phyloP scores from a whole-genome alignment of 2,329 filamentous ascomycete species.

The Tympanopsis confertula region DNA sequence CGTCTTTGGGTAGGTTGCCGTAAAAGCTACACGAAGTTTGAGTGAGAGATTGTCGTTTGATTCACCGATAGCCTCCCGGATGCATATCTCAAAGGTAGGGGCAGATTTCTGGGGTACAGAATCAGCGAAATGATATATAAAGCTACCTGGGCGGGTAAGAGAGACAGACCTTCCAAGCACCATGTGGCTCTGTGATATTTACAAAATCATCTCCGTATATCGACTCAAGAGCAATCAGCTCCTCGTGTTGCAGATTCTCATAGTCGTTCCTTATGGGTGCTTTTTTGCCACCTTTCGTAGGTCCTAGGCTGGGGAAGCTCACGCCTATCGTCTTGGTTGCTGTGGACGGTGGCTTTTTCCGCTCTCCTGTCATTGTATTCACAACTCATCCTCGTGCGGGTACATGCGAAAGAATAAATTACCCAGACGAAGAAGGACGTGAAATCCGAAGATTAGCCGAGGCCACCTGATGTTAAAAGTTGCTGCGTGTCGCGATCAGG shows the following conservation, averaged over 20 bases:
- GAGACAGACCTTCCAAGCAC: slow-evolving; percentile 70
- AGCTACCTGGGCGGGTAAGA: slow-evolving; percentile 5
- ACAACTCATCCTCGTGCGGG: too few species aligned
- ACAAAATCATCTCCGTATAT: slow-evolving; percentile 86
- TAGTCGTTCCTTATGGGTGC: slow-evolving; percentile 48
- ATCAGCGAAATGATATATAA: slow-evolving; percentile 6
- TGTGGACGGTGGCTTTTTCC: too few species aligned
- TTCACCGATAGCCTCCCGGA: slow-evolving; percentile 50
- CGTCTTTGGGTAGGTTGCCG: slow-evolving; percentile 83
- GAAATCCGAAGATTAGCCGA: too few species aligned
- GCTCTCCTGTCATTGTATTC: too few species aligned
- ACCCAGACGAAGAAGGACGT: too few species aligned
- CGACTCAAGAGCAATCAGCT: slow-evolving; percentile 72
- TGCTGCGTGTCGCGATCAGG: too few species aligned
- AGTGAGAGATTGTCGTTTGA: slow-evolving; percentile 62
- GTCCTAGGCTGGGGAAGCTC: slow-evolving; percentile 39
- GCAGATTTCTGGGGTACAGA: slow-evolving; percentile 54
- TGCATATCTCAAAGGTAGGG: slow-evolving; percentile 67
- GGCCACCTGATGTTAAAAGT: too few species aligned
- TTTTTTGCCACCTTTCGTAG: slow-evolving; percentile 21
- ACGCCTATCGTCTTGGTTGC: too few species aligned
- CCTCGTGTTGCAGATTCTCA: slow-evolving; percentile 74
- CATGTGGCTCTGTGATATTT: slow-evolving; percentile 55
- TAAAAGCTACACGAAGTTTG: slow-evolving; percentile 68
- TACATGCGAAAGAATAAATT: too few species aligned